A percentile compares a stretch with the other conserved stretches of the same genome.
These are phyloP conservation scores for Cucurbita ficifolia DNA, from an alignment of 306 rosid genomes.

Conservation along the genomic window DNA sequence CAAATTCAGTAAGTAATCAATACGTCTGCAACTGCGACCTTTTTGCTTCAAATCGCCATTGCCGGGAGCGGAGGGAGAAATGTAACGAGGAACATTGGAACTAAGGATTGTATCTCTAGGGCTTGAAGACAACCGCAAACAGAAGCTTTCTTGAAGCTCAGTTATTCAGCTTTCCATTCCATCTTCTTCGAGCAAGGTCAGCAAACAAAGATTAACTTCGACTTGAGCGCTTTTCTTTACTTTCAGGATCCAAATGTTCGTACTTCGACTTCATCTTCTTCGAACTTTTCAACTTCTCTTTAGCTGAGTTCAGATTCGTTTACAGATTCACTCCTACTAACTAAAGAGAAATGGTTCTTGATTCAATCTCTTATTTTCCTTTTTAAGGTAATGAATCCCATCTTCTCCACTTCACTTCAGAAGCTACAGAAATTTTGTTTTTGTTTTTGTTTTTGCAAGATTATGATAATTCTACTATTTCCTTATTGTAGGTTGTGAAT, in stretches of 20 bases:
- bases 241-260: too few species aligned
- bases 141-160: not conserved
- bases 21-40: not conserved
- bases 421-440: too few species aligned
- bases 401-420: too few species aligned
- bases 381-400: too few species aligned
- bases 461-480: not conserved
- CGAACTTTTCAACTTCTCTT: not conserved
- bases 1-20: not conserved
- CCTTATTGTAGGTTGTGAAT: constrained; percentile 4
- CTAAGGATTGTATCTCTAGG: not conserved
- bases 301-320: not conserved
- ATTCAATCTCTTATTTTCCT: too few species aligned
- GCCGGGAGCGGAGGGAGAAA: not conserved
- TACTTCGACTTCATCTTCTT: too few species aligned
- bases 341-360: not conserved
- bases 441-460: not conserved
- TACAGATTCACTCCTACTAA: not conserved
- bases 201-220: not conserved
- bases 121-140: not conserved
- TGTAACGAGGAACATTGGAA: not conserved
- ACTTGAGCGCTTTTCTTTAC: not conserved
- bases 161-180: not conserved
- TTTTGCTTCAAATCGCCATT: constrained; percentile 3
- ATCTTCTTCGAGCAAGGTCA: not conserved